Base-by-base conservation (phyloP, 805 yeast species). In the Wickerhamiella vanderwaltii region DNA sequence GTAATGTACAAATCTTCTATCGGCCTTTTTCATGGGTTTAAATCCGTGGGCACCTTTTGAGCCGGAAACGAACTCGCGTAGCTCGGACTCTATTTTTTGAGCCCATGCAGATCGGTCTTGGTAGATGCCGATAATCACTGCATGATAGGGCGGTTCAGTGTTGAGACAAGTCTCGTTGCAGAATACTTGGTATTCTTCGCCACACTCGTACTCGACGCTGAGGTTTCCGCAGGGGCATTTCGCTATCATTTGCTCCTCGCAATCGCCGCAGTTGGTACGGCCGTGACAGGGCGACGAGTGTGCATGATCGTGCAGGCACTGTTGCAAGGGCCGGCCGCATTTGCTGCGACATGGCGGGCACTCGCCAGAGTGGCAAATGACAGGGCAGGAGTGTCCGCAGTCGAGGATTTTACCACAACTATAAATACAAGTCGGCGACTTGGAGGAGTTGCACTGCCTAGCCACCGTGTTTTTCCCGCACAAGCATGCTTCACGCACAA, bases 21-120 rank as follows among this genome's bases (percentile, higher is more conserved):
- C 88, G 2, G 75, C 68, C n/a, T 64, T 57, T 38, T 63, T 67
- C 93, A 84, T 82, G 9, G 88, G 79, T 23, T 75, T 75, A 59
- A 86, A 81, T 57, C 77, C 77, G 48, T 72, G 59, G 0, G 72
- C 57, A 22, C 67, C 64, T 15, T 58, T 51, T n/a, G 56, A 55
- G 3, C 53, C 44, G 43, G 32, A 60, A 16, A 77, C 64, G 44
- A 84, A 73, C 6, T 62, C 58, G 18, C 68, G 58, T 22, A 83
- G 58, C 17, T 65, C 60, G 0, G 47, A 48, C 58, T 81, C 94
- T 25, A 82, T 69, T 43, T 69, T 66, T 2, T 59, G 51, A 58
- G 91, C 76, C 94, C 94, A 85, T n/a, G 63, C 67, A 6, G 62
- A 52, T 51, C 64, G 78, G 1, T 69, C 61, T 0, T 58, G 50